phyloP scores from a whole-genome alignment of 495 filamentous ascomycete genomes.

The Baudoinia panamericana region DNA sequence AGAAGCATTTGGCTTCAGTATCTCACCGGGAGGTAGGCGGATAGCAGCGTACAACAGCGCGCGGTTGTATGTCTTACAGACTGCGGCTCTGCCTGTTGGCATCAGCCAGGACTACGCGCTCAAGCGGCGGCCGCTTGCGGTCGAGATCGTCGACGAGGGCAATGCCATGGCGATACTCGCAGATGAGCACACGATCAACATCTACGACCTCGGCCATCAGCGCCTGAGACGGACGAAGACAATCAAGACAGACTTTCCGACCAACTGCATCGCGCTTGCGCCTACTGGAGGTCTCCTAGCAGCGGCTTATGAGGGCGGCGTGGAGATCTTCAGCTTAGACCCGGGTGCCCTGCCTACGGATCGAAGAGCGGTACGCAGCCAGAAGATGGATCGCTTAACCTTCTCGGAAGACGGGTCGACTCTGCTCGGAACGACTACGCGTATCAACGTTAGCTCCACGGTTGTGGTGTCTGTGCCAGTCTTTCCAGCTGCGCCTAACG shows the following conservation, averaged over 20 bases:
- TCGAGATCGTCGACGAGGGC: conserved; percentile 19
- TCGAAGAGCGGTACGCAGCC: conserved; percentile 17
- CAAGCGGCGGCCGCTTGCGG: conserved; percentile 17
- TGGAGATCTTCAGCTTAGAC: conserved; percentile 19
- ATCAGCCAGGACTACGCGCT: conserved; percentile 21
- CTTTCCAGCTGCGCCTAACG: conserved; percentile 10
- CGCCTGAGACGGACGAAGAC: conserved; percentile 13
- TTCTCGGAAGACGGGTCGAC: conserved; percentile 21
- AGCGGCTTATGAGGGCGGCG: conserved; percentile 19
- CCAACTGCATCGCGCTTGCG: conserved; percentile 17
- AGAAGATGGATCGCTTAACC: conserved; percentile 13
- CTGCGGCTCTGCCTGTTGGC: conserved; percentile 17
- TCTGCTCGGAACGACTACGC: conserved; percentile 16
- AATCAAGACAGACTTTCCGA: conserved; percentile 19
- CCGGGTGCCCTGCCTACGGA: conserved; percentile 15
- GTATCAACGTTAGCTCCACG: conserved; percentile 19
- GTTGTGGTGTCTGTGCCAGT: conserved; percentile 17
- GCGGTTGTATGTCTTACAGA: conserved; percentile 16
- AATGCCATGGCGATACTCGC: conserved; percentile 16
- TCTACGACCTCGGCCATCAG: conserved; percentile 19
- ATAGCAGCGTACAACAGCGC: conserved; percentile 20
- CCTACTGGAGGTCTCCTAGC: conserved; percentile 18
- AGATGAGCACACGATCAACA: conserved; percentile 20
- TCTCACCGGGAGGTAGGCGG: conserved; percentile 12
- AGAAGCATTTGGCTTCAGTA: conserved; percentile 20